Evolutionary conservation across 2,329 filamentous ascomycete species (phyloP).

Genomic region (Nemania abortiva): DNA sequence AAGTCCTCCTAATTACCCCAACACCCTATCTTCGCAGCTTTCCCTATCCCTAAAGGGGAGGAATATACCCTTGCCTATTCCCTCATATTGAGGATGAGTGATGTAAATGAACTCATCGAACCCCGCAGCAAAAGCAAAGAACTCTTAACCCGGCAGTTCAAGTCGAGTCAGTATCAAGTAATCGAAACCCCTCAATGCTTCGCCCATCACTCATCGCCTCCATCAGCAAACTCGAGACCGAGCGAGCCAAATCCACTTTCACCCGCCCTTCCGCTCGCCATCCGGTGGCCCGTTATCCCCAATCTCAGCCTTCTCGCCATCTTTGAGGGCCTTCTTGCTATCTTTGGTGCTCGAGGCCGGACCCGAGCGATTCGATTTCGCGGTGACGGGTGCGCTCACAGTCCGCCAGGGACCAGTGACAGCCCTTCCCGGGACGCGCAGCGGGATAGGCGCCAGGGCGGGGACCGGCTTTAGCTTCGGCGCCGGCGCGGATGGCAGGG

Average conservation of each 20-base stretch:
- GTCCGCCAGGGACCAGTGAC: not conserved
- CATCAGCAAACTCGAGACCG: too few species aligned
- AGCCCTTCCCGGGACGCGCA: not conserved
- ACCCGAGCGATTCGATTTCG: not conserved
- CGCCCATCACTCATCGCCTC: too few species aligned
- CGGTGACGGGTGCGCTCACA: too few species aligned
- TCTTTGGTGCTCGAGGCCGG: not conserved
- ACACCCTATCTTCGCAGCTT: not conserved
- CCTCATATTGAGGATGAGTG: too few species aligned
- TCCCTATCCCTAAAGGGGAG: too few species aligned
- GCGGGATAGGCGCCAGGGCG: slow-evolving; percentile 22
- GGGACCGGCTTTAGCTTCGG: not conserved
- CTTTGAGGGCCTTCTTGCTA: not conserved
- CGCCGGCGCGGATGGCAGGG: not conserved
- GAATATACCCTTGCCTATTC: too few species aligned
- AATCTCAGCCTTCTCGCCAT: not conserved
- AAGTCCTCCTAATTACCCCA: not conserved
- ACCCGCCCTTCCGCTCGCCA: slow-evolving; percentile 36
- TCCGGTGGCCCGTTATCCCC: not conserved
- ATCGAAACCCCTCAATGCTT: too few species aligned
- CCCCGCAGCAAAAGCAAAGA: not conserved
- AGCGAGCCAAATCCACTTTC: not conserved
- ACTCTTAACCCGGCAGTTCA: not conserved
- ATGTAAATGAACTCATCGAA: not conserved
- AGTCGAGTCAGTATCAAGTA: too few species aligned